Base-by-base conservation (phyloP, 805 yeast genomes). In the Metschnikowia cerradonensis region DNA sequence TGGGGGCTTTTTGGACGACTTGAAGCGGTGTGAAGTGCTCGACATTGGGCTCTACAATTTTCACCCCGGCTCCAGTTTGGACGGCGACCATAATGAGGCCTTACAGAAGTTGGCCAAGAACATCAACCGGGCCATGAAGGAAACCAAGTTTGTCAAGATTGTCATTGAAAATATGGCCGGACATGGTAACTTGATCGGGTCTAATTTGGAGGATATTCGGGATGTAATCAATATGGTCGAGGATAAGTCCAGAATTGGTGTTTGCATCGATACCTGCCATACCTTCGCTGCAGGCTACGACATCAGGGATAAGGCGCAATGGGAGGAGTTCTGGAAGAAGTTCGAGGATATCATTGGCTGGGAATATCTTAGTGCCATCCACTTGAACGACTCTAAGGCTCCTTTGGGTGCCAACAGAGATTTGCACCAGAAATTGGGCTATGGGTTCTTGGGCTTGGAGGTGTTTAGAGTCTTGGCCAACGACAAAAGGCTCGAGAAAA, bases 161-260 rank as follows among this genome's bases (percentile, higher is more conserved):
- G 95, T 94, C 11, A 76, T 94, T 52, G 99, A 94, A 63, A 94
- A 92, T 63, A 94, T 94, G 99, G 97, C 99, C 1, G 99, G 99
- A 8, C 95, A 90, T 59, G 97, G 96, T 2, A 86, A 88, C 54
- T 77, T 92, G 53, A 86, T 94, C 39, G 99, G 98, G 0, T 84
- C 92, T 3, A 75, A 79, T 39, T 69, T 92, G 30, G 82, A 86
- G 56, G 98, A 94, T 62, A 73, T 94, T 44, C 73, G 77, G 30
- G 79, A 78, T 20, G 91, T 94, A 14, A 89, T 94, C 41, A 85
- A 80, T 35, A 62, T 82, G 75, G 80, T 94, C n/a, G 86, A 90
- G 1, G 80, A 90, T 62, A 91, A 91, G 66, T 64, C 70, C 0
- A 76, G 99, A 50, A 84, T 94, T n/a, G 98, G 99, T 3, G 96